Base-by-base conservation (phyloP, 805 yeast genomes). In the Aciculoconidium aculeatum region DNA sequence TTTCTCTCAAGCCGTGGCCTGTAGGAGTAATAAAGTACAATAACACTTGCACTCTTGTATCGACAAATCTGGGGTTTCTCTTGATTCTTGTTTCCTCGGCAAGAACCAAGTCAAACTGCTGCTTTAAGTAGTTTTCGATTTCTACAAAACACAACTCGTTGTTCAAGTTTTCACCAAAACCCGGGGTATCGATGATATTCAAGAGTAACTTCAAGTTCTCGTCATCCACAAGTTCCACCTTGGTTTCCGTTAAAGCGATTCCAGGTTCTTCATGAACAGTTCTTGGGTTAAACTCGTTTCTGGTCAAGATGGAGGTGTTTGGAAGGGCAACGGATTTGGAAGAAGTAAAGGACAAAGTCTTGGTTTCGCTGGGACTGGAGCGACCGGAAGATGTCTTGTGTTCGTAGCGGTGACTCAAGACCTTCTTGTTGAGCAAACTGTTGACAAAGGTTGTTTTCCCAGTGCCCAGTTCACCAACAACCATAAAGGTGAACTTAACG, bases 51-150 rank as follows among this genome's bases (percentile, higher is more conserved):
- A 82, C 84, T 44, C 92, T 66, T 11, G 87, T 69, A 58, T 83
- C 90, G 42, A 72, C 78, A 48, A 80, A 77, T 40, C 84, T 66
- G 15, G 95, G 95, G 51, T 85, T 84, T 68, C 96, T 78, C 54
- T 72, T 72, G 40, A 87, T 84, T 39, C 90, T 69, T 1, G 92
- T 82, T 53, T 87, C 96, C 52, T 87, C 95, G 2, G 84, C 85
- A 26, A 87, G 67, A 0, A 83, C 86, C 33, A 70, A 61, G 50
- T 80, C 88, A 49, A 81, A 82, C 49, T 82, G 90, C 49, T 79
- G 86, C 50, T 79, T 81, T 45, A 83, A 57, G 49, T 71, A 83
- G 33, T 68, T 65, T 30, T 74, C 72, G 30, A 82, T 72, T 48
- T 82, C 92, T 8, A 59, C 63, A 45, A 72, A 75, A 48, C 90